Conservation (phyloP, 306 rosid genomes). For the Astragalus glycyphyllos region DNA sequence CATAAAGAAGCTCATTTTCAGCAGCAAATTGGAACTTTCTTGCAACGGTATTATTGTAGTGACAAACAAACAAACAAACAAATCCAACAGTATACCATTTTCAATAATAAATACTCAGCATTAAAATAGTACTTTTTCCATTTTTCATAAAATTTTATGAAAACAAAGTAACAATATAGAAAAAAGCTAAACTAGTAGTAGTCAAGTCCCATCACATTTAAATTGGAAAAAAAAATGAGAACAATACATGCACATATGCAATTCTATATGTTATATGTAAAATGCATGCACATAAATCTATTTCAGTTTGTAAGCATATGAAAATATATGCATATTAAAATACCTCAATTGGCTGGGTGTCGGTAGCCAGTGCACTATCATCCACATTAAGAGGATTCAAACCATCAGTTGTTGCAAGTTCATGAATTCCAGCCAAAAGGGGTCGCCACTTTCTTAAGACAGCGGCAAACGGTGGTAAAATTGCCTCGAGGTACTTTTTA, state of each 20-base stretch:
- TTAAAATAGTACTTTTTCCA: too few relatives aligned
- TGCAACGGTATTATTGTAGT: conserved; percentile 18
- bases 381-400: conserved; percentile 81
- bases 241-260: background rate
- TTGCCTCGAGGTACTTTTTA: conserved; percentile 82
- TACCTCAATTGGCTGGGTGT: conserved; percentile 86
- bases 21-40: conserved; percentile 4
- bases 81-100: conserved; percentile 8
- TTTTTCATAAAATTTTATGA: conserved; percentile 3
- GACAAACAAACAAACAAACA: conserved; percentile 27
- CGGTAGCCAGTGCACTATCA: conserved; percentile 74
- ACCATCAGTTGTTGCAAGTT: conserved; percentile 92
- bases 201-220: conserved; percentile 13
- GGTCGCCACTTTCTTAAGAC: conserved; percentile 98
- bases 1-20: conserved; percentile 17
- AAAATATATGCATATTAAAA: conserved; percentile 14
- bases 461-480: conserved; percentile 89
- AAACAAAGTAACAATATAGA: conserved; percentile 1
- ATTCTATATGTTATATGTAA: conserved; percentile 14
- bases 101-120: conserved; percentile 4
- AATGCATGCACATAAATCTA: conserved; percentile 30
- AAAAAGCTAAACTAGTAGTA: conserved; percentile 28
- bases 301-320: conserved; percentile 6
- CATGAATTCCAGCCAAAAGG: conserved; percentile 91
- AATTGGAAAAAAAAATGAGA: conserved; percentile 14